Conservation (phyloP, 169 alveolate genomes). For the Plasmodium fragile region DNA sequence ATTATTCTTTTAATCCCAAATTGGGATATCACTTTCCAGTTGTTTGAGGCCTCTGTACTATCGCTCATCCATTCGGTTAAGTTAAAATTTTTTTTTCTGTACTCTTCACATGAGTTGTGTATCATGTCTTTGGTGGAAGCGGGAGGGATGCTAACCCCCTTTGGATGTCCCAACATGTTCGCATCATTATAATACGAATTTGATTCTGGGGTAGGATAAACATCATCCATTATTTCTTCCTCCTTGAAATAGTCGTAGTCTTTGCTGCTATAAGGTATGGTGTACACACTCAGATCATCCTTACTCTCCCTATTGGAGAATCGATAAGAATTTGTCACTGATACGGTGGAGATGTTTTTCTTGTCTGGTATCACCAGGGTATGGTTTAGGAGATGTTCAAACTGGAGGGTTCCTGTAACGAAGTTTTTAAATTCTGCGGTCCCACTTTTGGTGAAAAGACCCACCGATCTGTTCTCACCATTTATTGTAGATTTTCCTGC, state of each 20-base stretch:
- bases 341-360: constrained; percentile 17
- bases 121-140: not conserved
- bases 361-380: constrained; percentile 1
- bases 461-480: not conserved
- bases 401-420: constrained; percentile 37
- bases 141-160: not conserved
- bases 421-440: constrained; percentile 50
- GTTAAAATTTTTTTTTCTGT: not conserved
- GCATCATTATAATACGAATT: constrained; percentile 28
- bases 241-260: constrained; percentile 25
- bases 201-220: constrained; percentile 67
- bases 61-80: constrained; percentile 28
- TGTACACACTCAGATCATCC: constrained; percentile 63
- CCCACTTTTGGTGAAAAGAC: constrained; percentile 57
- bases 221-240: constrained; percentile 1
- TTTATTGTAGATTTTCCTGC: not conserved
- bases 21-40: constrained; percentile 46
- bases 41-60: not conserved
- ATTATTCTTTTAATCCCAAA: constrained; percentile 37
- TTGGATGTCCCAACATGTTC: not conserved
- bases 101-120: constrained; percentile 2
- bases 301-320: constrained; percentile 24
- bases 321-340: constrained; percentile 29
- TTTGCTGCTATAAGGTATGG: constrained; percentile 31
- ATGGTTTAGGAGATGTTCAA: constrained; percentile 26